Percentiles rank a stretch among this genome's conserved stretches.
These are phyloP conservation scores for Saccharum spontaneum DNA, from an alignment of 176 grass and related monocot genomes.

Conservation along the genomic window DNA sequence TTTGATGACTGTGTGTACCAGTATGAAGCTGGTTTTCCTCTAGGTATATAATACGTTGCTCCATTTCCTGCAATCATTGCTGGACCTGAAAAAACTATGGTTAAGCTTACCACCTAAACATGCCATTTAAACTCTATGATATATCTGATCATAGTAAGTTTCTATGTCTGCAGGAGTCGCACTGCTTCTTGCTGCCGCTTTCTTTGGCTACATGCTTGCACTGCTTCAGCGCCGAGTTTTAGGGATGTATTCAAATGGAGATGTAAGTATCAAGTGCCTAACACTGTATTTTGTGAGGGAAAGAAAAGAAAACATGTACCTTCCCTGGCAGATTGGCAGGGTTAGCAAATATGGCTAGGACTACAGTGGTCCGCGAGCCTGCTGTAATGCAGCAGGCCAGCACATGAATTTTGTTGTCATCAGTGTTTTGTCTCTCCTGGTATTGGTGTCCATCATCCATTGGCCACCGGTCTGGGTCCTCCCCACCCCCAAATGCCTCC, in stretches of 20 bases:
- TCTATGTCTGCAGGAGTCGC: conserved; percentile 55
- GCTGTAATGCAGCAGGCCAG: conserved; percentile 35
- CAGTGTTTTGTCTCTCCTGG: conserved; percentile 45
- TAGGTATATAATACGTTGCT: conserved; percentile 50
- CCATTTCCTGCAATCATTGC: conserved; percentile 17
- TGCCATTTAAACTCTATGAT: background rate
- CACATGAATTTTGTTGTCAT: conserved; percentile 44
- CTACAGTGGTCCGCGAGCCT: conserved; percentile 36
- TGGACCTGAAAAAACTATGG: conserved; percentile 16
- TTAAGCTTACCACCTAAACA: conserved; percentile 2
- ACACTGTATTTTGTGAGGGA: conserved; percentile 10
- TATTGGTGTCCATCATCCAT: conserved; percentile 37
- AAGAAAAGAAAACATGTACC: conserved; percentile 22
- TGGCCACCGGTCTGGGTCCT: conserved; percentile 7
- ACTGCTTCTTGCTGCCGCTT: conserved; percentile 65
- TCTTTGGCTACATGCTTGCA: conserved; percentile 94
- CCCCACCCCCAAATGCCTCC: background rate
- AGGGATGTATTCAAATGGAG: conserved; percentile 54
- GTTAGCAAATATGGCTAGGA: conserved; percentile 39
- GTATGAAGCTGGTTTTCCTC: conserved; percentile 77
- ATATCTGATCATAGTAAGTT: conserved; percentile 27
- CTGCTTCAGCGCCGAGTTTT: conserved; percentile 65
- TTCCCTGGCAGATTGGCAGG: conserved; percentile 37
- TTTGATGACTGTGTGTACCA: conserved; percentile 91
- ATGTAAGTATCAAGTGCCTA: conserved; percentile 57